phyloP scores from a whole-genome alignment of 129 eudicot species.

The Flaveria bidentis region DNA sequence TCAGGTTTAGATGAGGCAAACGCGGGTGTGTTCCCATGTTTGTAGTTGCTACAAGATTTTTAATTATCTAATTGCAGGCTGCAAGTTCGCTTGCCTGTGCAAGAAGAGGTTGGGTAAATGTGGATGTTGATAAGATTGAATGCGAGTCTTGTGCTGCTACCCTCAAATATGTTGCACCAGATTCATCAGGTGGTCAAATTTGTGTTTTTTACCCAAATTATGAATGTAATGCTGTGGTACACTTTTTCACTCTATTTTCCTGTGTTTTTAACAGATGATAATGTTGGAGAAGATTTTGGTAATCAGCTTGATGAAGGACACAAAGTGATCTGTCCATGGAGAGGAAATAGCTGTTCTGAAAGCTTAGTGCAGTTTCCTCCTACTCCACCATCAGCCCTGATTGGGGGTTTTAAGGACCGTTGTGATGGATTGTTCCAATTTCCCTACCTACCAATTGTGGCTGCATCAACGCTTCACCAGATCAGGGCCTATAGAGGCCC shows the following conservation, averaged over 20 bases:
- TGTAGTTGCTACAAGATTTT: background rate
- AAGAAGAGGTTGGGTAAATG: conserved; percentile 92
- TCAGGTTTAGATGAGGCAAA: background rate
- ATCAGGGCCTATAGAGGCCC: conserved; percentile 66
- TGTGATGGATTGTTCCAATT: conserved; percentile 97
- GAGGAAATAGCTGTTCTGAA: conserved; percentile 91
- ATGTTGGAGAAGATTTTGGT: conserved; percentile 70
- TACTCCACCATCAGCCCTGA: conserved; percentile 89
- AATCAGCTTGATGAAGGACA: conserved; percentile 85
- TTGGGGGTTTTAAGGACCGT: conserved; percentile 94
- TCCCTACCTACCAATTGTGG: conserved; percentile 72
- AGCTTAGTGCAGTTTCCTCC: conserved; percentile 97
- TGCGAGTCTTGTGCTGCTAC: conserved; percentile 91
- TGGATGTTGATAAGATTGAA: conserved; percentile 69
- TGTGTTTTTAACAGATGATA: conserved; percentile 44
- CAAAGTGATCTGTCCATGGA: conserved; percentile 81
- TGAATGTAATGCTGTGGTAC: background rate
- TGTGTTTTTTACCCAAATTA: conserved; percentile 3
- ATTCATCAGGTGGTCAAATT: conserved; percentile 41
- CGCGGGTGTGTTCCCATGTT: background rate
- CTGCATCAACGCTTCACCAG: conserved; percentile 72
- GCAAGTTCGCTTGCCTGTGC: conserved; percentile 70
- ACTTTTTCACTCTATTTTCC: background rate
- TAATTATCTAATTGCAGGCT: conserved; percentile 22
- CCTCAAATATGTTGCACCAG: conserved; percentile 54